Percentiles rank a stretch among this genome's conserved stretches.
Conservation (phyloP, 371 early-diverging fungal genomes). For the Haplosporangium sp. region DNA sequence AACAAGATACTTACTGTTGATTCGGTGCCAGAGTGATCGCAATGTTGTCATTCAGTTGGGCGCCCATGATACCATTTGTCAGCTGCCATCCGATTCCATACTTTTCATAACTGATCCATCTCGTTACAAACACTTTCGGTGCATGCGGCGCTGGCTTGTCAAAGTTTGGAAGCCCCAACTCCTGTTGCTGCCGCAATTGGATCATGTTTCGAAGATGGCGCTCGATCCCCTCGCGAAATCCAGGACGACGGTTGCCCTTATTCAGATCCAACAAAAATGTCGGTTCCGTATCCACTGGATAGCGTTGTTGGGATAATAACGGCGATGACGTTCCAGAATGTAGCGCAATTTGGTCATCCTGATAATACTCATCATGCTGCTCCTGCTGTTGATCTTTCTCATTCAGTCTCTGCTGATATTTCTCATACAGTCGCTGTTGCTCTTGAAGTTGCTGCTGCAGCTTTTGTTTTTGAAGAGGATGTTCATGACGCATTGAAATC, state of each 20-base stretch:
- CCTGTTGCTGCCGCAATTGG: conserved; percentile 13
- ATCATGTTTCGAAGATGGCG: conserved; percentile 26
- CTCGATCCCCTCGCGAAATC: conserved; percentile 22
- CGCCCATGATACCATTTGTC: conserved; percentile 46
- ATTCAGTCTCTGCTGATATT: not conserved
- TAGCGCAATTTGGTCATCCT: too few species aligned
- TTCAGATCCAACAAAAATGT: not conserved
- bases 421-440: not conserved
- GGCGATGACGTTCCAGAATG: too few species aligned
- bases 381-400: not conserved
- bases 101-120: conserved; percentile 41
- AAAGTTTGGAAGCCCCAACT: not conserved
- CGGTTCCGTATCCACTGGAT: too few species aligned
- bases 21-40: conserved; percentile 31
- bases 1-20: conserved; percentile 24
- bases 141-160: conserved; percentile 4
- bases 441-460: conserved; percentile 16
- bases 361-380: too few species aligned
- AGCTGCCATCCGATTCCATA: conserved; percentile 47
- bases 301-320: too few species aligned
- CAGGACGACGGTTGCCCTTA: not conserved
- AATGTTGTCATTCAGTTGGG: conserved; percentile 30
- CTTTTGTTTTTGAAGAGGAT: conserved; percentile 9
- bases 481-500: conserved; percentile 36
- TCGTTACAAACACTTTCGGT: conserved; percentile 30